These are phyloP conservation scores for Fusarium palustre DNA, from an alignment of 2,329 filamentous ascomycete genomes.

Conservation along the genomic window DNA sequence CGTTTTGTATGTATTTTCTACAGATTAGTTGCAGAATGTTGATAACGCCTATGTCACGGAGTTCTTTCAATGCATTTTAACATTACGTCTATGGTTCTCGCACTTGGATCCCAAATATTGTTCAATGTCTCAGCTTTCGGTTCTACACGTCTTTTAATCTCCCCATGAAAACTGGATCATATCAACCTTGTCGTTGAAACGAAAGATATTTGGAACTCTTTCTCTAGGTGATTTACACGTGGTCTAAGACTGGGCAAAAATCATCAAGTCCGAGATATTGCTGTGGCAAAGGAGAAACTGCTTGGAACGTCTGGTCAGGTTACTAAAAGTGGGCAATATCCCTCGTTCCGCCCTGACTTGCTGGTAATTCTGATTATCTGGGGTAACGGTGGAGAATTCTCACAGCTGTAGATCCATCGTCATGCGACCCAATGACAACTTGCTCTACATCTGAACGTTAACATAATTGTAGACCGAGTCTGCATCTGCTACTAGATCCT, in stretches of 20 bases:
- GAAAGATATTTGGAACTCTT: not conserved
- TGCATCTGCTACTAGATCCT: not conserved
- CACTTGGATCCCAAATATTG: too few relatives aligned
- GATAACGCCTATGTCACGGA: not conserved
- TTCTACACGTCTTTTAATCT: too few relatives aligned
- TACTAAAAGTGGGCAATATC: not conserved
- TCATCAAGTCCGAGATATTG: too few relatives aligned
- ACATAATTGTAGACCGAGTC: too few relatives aligned
- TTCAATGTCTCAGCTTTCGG: not conserved
- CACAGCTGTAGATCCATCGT: not conserved
- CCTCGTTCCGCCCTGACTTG: not conserved
- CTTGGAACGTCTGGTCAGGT: too few relatives aligned
- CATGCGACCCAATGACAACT: not conserved
- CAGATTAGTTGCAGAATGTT: not conserved
- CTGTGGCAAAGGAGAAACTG: not conserved
- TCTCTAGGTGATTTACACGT: not conserved
- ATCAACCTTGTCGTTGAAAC: not conserved
- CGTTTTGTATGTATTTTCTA: not conserved
- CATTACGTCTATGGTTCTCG: not conserved
- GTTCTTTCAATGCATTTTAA: not conserved
- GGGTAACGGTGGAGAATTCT: not conserved
- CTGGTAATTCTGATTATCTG: not conserved
- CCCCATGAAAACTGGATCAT: not conserved
- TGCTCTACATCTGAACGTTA: not conserved
- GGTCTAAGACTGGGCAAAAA: not conserved